These are phyloP conservation scores for Vitis hybrid DNA, from an alignment of 177 flowering plant genomes.

Conservation along the genomic window DNA sequence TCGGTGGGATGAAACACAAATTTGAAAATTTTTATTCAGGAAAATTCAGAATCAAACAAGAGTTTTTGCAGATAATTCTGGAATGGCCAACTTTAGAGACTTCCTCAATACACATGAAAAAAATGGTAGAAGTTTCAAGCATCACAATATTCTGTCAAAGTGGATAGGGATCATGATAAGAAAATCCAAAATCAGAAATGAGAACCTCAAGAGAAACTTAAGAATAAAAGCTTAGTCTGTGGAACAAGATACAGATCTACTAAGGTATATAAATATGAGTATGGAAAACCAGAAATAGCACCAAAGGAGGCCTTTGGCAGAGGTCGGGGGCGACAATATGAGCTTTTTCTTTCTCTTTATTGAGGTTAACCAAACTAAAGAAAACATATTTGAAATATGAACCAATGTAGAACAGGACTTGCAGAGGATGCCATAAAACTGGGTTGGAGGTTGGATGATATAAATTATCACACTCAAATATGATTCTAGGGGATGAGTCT, in stretches of 20 bases:
- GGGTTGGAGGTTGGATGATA: conserved; percentile 1
- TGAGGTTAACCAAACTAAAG: neutral
- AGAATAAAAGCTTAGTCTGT: neutral
- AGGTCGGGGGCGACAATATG: neutral
- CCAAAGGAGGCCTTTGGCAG: neutral
- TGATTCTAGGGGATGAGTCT: neutral
- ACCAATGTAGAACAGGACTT: neutral
- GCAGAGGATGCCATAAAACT: neutral
- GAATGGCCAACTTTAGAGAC: too few species aligned
- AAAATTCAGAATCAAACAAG: too few species aligned
- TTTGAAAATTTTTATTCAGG: neutral
- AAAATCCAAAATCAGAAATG: neutral
- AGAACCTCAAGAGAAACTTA: neutral
- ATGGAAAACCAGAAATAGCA: neutral
- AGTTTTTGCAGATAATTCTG: too few species aligned
- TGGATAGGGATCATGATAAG: neutral
- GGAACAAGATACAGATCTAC: neutral
- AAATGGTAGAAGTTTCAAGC: neutral
- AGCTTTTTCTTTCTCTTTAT: too few species aligned
- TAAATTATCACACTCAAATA: neutral
- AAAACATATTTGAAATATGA: neutral
- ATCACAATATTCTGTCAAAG: neutral
- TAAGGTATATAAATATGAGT: neutral
- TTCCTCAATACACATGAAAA: neutral
- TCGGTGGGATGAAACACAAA: neutral